A percentile compares a stretch with the other conserved stretches of the same genome.
phyloP scores from a whole-genome alignment of 2,329 filamentous ascomycete genomes.

The Fonsecaea multimorphosa region DNA sequence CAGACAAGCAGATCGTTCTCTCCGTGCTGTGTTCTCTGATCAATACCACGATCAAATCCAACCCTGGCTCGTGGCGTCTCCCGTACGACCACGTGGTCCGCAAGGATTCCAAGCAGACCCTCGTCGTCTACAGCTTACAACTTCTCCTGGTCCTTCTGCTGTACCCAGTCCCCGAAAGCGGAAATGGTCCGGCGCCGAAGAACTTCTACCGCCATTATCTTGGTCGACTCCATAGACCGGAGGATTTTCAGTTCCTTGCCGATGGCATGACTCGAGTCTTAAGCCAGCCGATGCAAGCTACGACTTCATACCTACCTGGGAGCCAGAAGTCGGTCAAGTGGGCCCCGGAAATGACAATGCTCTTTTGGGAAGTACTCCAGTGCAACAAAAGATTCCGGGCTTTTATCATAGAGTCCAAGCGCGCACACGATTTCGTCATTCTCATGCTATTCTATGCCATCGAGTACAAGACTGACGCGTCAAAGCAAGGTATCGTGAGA shows the following conservation, averaged over 20 bases:
- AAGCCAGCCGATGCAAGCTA: conserved; percentile 79
- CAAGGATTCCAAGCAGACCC: conserved; percentile 85
- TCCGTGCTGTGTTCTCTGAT: conserved; percentile 89
- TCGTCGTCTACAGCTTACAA: conserved; percentile 91
- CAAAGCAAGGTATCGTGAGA: conserved; percentile 88
- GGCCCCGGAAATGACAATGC: conserved; percentile 92
- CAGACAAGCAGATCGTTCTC: conserved; percentile 89
- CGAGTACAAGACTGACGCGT: conserved; percentile 81
- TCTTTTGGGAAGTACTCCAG: conserved; percentile 96
- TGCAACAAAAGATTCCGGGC: conserved; percentile 97
- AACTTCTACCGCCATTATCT: conserved; percentile 95
- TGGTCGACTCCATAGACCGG: conserved; percentile 84
- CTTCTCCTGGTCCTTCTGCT: conserved; percentile 83
- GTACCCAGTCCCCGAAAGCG: conserved; percentile 83
- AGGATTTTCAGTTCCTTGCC: conserved; percentile 97
- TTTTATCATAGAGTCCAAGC: conserved; percentile 94
- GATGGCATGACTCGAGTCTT: conserved; percentile 92
- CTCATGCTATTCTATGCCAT: conserved; percentile 91
- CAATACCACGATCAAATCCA: conserved; percentile 96
- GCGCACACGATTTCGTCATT: conserved; percentile 90
- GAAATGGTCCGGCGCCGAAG: conserved; percentile 70
- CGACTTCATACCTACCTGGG: conserved; percentile 84
- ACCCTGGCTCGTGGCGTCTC: conserved; percentile 89
- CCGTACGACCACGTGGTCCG: conserved; percentile 93
- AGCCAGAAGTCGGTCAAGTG: conserved; percentile 80